Percentiles rank a stretch among this genome's conserved stretches.
Evolutionary conservation across 352 stramenopile species (phyloP).

Genomic region (Phytophthora crassamura): DNA sequence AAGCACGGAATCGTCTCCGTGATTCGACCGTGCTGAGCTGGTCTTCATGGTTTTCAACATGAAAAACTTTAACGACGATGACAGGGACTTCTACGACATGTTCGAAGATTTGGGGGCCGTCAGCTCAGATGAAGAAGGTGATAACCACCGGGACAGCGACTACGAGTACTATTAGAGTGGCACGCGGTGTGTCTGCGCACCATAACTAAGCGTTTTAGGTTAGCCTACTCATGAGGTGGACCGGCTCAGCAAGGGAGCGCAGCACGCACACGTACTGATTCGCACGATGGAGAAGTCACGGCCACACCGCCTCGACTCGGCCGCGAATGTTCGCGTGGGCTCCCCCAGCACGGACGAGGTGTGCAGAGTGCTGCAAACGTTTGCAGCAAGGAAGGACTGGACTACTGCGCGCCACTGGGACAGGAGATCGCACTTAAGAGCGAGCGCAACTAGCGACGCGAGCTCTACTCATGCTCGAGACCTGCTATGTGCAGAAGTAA

Average conservation of each 20-base stretch:
- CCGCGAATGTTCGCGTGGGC: conserved; percentile 93
- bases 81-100: background rate
- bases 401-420: conserved; percentile 89
- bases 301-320: too few species aligned
- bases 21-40: background rate
- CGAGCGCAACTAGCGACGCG: conserved; percentile 95
- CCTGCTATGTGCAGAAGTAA: conserved; percentile 84
- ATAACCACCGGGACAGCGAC: conserved; percentile 4
- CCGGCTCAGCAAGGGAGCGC: too few species aligned
- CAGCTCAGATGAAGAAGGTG: background rate
- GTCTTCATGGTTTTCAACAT: conserved; percentile 7
- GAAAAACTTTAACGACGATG: conserved; percentile 1
- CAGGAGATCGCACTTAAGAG: conserved; percentile 92
- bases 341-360: conserved; percentile 93
- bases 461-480: conserved; percentile 98
- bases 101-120: background rate
- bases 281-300: too few species aligned
- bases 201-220: too few species aligned
- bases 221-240: too few species aligned
- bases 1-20: background rate
- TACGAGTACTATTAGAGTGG: too few species aligned
- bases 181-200: too few species aligned
- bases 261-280: too few species aligned
- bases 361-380: conserved; percentile 90
- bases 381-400: conserved; percentile 92